Evolutionary conservation across 2,329 filamentous ascomycete genomes (phyloP), one percentile per base, ranked within the genome.

Genomic region (Trichocomaceae sp.): DNA sequence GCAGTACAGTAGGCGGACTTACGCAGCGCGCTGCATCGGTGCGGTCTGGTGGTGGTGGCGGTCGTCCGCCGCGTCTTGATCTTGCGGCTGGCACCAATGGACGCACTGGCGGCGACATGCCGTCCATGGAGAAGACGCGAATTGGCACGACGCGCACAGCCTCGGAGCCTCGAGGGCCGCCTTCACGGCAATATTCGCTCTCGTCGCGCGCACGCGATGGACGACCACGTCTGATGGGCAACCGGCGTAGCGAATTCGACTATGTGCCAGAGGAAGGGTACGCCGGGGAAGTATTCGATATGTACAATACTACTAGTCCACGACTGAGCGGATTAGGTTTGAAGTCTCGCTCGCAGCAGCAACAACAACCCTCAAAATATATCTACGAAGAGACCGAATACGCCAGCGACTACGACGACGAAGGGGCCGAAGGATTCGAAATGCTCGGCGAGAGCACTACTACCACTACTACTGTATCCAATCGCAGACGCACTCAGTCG

Each of bases 301-400:
- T 87, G 58, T 91, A 91, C 67, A 41, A 7, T 7, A 77, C 82
- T 26, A 26, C 23, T 54, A 80, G 83, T 79, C 66, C 75, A 64
- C 61, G 69, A 65, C 54, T 66, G 67, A 52, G 72, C 69, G 60
- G 72, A 66, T 62, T 72, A 15, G 61, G 59, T 15, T 26, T 69
- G 29, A 59, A 69, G 72, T 44, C 75, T 76, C 63, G 81, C 79
- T 23, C 31, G 20, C 50, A 47, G 22, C 50, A 39, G 41, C 79
- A 35, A 35, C 10, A 9, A 17, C 39, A 44, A 26, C 50, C 37
- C 41, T 79, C 31, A 37, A 26, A 82, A 51, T 90, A 87, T 65
- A 87, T 88, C 60, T 87, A 91, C 59, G 90, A 95, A 60, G 88
- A 92, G 57, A 87, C 89, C 1, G 86, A 89, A 48, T 84, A 56